These are phyloP conservation scores for Dactylis glomerata DNA, from an alignment of 176 grass and related monocot species.

Conservation along the genomic window DNA sequence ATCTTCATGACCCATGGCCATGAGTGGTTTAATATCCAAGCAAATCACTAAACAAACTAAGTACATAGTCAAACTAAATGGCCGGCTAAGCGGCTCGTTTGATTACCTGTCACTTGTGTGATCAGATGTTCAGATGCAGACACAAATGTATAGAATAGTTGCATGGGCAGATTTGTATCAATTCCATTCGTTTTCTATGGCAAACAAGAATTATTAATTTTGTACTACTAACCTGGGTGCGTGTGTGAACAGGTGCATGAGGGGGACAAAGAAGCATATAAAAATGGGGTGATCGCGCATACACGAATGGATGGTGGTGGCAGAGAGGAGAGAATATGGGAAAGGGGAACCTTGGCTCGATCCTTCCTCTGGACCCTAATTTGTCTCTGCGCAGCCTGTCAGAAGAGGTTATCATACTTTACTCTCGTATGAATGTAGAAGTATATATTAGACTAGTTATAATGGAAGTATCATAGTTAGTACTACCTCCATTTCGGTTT, in stretches of 20 bases:
- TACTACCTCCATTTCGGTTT: no score
- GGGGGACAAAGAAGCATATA: slow-evolving; percentile 21
- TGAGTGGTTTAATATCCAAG: not conserved
- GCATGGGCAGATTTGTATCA: not conserved
- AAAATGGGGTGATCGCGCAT: not conserved
- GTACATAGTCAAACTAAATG: slow-evolving; percentile 34
- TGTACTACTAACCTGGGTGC: not conserved
- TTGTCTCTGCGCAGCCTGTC: slow-evolving; percentile 9
- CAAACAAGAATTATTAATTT: not conserved
- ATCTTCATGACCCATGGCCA: not conserved
- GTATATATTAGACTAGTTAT: not conserved
- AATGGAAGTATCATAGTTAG: no score
- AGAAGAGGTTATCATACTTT: not conserved
- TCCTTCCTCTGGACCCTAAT: slow-evolving; percentile 36
- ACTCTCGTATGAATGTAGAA: not conserved
- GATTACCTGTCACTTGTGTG: not conserved
- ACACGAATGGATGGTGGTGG: slow-evolving; percentile 31
- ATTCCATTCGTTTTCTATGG: not conserved
- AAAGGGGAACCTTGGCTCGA: slow-evolving; percentile 25
- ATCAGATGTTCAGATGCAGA: slow-evolving; percentile 24
- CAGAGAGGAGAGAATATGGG: slow-evolving; percentile 42
- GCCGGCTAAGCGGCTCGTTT: slow-evolving; percentile 22
- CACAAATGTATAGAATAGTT: not conserved
- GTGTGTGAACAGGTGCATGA: not conserved
- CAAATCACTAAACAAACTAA: not conserved